Evolutionary conservation across 495 filamentous ascomycete genomes (phyloP), one percentile per base, ranked within the genome.

Genomic region (Talaromyces nanjingensis): DNA sequence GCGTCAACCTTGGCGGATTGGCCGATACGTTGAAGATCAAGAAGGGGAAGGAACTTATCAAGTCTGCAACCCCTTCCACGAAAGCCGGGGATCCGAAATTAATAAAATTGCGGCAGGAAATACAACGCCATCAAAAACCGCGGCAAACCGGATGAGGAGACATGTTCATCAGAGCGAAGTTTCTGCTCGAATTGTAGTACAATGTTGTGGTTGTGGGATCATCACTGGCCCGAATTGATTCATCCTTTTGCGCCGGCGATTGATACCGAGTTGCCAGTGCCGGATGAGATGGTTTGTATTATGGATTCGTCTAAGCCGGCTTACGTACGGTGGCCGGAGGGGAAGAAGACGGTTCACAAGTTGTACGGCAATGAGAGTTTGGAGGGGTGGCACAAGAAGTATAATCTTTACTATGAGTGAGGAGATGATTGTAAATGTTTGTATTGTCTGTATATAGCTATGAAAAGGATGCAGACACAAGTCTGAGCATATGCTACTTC

Each of bases 231-330:
- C 6, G 81, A 85, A 64, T 59, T 85, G 59, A 82, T 84, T 63
- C 82, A 84, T 66, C 83, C 82, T 0, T 85, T 85, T 71, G 79
- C 81, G 1, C 78, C 81, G 20, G 83, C 81, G 52, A 84, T 85
- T 63, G 83, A 85, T 69, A 81, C 81, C 4, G 75, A 79, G 29
- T 57, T 85, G 64, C 81, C 79, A 1, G 73, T 68, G 16, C 81
- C 83, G 1, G 76, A 78, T 34, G 78, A 81, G 68, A 84, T 84
- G 80, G 74, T 82, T 58, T 84, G 82, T 66, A 70, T 83, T 14
- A 77, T 75, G 76, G 73, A 62, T 18, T 65, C 70, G 33, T 82
- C 76, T 29, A 85, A 83, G 68, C 80, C 81, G 24, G 69, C 71
- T 6, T 85, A 79, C 74, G 81, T 78, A 65, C 71, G 76, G n/a